phyloP scores from a whole-genome alignment of 2,329 filamentous ascomycete species.

The Phaeoacremonium minimum region DNA sequence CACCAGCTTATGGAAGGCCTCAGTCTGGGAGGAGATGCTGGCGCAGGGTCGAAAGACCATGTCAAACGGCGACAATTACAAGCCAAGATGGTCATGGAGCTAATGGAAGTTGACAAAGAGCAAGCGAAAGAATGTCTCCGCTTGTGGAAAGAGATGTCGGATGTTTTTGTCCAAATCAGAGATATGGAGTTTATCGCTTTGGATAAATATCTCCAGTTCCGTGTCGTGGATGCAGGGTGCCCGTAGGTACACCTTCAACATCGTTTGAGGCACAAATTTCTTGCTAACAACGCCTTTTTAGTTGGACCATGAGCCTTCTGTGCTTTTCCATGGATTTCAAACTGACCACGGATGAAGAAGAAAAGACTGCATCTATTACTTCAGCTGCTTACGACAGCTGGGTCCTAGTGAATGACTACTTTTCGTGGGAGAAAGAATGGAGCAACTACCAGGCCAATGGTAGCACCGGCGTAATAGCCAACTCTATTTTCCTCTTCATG shows the following conservation, averaged over 20 bases:
- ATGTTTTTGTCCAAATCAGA: not conserved
- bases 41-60: not conserved
- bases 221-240: not conserved
- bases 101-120: slow-evolving; percentile 1
- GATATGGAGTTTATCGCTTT: not conserved
- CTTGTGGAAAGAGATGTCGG: slow-evolving; percentile 1
- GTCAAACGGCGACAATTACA: slow-evolving; percentile 1
- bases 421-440: slow-evolving; percentile 1
- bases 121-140: slow-evolving; percentile 1
- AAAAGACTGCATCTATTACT: not conserved
- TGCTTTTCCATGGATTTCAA: slow-evolving; percentile 1
- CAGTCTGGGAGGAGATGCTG: not conserved
- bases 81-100: slow-evolving; percentile 1
- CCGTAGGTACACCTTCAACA: no score
- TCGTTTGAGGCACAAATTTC: no score
- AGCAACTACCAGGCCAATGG: not conserved
- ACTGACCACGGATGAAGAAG: not conserved
- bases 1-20: slow-evolving; percentile 1
- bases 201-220: not conserved
- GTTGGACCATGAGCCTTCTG: slow-evolving; percentile 1
- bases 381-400: not conserved
- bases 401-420: slow-evolving; percentile 2
- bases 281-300: not conserved
- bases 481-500: slow-evolving; percentile 1
- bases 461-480: slow-evolving; percentile 1